Evolutionary conservation across 129 eudicot genomes (phyloP).

Genomic region (Escallonia herrerae): DNA sequence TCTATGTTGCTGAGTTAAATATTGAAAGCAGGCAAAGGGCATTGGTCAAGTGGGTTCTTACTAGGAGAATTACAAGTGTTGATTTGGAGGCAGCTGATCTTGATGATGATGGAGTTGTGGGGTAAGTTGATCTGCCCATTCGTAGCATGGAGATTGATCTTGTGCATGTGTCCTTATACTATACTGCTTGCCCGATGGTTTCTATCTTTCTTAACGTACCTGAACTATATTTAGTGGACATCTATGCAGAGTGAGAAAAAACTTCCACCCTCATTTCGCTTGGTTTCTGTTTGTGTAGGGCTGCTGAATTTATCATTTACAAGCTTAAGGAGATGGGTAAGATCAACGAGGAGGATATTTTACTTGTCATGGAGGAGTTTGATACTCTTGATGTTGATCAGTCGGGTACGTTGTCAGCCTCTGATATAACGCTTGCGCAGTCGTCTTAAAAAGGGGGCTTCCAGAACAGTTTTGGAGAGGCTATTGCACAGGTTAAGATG

Average conservation of each 20-base stretch:
- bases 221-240: too few species aligned
- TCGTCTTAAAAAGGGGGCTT: constrained; percentile 22
- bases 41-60: constrained; percentile 63
- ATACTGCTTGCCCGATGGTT: too few species aligned
- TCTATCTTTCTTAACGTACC: too few species aligned
- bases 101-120: constrained; percentile 70
- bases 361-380: constrained; percentile 70
- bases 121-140: constrained; percentile 38
- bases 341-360: constrained; percentile 69
- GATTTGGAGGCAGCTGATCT: constrained; percentile 94
- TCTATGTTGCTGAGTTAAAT: constrained; percentile 66
- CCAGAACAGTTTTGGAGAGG: background rate
- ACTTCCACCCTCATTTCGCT: background rate
- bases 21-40: constrained; percentile 55
- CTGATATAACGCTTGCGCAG: constrained; percentile 65
- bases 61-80: constrained; percentile 54
- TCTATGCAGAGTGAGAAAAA: too few species aligned
- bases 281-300: constrained; percentile 34
- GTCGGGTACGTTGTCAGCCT: constrained; percentile 72
- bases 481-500: background rate
- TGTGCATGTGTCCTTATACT: too few species aligned
- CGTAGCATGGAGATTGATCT: background rate
- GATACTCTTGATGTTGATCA: constrained; percentile 77
- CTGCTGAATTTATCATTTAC: constrained; percentile 73
- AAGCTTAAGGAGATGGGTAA: constrained; percentile 98